Evolutionary conservation across 2,329 filamentous ascomycete genomes (phyloP).

Genomic region (Aureobasidium sp.): DNA sequence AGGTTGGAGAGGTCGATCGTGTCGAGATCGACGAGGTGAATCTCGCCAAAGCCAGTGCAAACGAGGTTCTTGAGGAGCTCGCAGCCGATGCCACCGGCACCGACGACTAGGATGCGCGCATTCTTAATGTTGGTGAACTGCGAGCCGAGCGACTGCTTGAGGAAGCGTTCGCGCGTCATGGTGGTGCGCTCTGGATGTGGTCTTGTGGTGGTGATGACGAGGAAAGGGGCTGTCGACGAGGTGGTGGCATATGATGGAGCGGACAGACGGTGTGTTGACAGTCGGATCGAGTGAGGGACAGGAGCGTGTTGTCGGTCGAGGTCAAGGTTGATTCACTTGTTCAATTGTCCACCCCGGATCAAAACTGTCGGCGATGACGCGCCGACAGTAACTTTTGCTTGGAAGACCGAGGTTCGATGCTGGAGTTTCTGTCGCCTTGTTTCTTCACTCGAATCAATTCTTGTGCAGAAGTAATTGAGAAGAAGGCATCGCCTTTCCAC

Average conservation of each 20-base stretch:
- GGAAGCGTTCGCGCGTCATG: conserved; percentile 42
- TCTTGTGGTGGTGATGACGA: background rate
- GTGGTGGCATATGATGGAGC: background rate
- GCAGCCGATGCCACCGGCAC: conserved; percentile 93
- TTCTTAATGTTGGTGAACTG: conserved; percentile 61
- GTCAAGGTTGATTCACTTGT: background rate
- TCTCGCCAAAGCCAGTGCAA: conserved; percentile 81
- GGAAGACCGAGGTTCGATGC: background rate
- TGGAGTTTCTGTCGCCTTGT: background rate
- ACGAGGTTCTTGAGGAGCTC: conserved; percentile 96
- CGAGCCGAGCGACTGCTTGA: conserved; percentile 60
- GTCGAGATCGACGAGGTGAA: conserved; percentile 93
- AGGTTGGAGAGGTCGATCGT: conserved; percentile 97
- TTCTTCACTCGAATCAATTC: background rate
- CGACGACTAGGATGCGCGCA: conserved; percentile 82
- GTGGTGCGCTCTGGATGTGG: conserved; percentile 16
- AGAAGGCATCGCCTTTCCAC: background rate
- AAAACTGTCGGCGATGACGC: conserved; percentile 5
- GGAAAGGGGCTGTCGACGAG: background rate
- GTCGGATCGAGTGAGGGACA: background rate
- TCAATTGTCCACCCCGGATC: background rate
- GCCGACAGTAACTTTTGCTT: background rate
- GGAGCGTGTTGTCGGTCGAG: background rate
- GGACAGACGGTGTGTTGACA: background rate
- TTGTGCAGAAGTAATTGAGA: background rate